Percentiles rank a stretch among this genome's conserved stretches.
Conservation (phyloP, 306 rosid genomes). For the Rosa persica region DNA sequence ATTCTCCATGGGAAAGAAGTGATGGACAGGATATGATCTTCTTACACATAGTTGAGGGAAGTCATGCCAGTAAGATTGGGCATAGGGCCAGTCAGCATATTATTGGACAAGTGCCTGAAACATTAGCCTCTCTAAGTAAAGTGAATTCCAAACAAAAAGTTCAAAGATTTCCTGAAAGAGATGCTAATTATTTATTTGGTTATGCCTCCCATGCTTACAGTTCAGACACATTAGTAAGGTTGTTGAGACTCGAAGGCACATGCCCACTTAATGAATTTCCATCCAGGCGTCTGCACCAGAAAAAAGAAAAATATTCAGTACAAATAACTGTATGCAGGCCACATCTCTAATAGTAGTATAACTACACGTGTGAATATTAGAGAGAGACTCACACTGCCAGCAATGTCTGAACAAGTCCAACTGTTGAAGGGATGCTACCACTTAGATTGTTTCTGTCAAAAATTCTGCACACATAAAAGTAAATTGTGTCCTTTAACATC, state of each 20-base stretch:
- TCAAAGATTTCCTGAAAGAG: background rate
- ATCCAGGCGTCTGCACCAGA: conserved; percentile 56
- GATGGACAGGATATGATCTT: background rate
- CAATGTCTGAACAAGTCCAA: conserved; percentile 50
- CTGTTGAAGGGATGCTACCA: conserved; percentile 59
- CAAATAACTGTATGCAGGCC: background rate
- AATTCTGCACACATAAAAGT: conserved; percentile 43
- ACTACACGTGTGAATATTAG: conserved; percentile 12
- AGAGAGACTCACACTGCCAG: conserved; percentile 63
- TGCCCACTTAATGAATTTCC: conserved; percentile 38
- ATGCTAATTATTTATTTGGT: background rate
- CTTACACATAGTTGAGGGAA: conserved; percentile 51
- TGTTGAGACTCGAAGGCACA: conserved; percentile 49
- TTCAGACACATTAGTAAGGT: conserved; percentile 37
- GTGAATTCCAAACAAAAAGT: conserved; percentile 6
- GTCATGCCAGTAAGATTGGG: conserved; percentile 58
- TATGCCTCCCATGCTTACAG: conserved; percentile 44
- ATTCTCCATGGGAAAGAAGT: background rate
- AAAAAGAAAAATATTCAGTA: conserved; percentile 20
- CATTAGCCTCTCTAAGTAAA: conserved; percentile 8
- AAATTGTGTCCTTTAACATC: background rate
- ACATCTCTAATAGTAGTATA: background rate
- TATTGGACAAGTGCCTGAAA: conserved; percentile 59
- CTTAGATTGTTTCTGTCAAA: conserved; percentile 51
- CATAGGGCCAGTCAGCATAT: conserved; percentile 48